A percentile compares a stretch with the other conserved stretches of the same genome.
Evolutionary conservation across 352 stramenopile species (phyloP).

Genomic region (Albugo laibachii): DNA sequence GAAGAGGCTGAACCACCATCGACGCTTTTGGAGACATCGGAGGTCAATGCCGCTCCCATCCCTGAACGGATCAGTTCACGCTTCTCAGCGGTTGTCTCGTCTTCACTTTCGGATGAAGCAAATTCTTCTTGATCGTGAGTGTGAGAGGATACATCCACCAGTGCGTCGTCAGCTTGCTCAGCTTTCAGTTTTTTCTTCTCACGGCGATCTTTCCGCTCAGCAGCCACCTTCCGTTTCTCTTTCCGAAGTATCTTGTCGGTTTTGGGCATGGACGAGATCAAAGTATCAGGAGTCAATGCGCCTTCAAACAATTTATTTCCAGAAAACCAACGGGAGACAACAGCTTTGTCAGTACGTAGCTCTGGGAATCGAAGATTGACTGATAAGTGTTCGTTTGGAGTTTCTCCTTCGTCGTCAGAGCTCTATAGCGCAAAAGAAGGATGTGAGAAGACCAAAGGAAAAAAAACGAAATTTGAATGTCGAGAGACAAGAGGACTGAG

Average conservation of each 20-base stretch:
- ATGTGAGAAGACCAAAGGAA: background rate
- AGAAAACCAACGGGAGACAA: slow-evolving; percentile 64
- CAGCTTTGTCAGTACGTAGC: slow-evolving; percentile 30
- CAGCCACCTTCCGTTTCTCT: slow-evolving; percentile 91
- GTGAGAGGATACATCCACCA: slow-evolving; percentile 25
- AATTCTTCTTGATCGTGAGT: slow-evolving; percentile 25
- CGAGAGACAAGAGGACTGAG: slow-evolving; percentile 65
- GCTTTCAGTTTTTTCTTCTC: slow-evolving; percentile 55
- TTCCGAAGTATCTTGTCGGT: slow-evolving; percentile 97
- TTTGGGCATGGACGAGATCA: slow-evolving; percentile 81
- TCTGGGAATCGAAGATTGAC: slow-evolving; percentile 61
- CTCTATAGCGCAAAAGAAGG: slow-evolving; percentile 25
- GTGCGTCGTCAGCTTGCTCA: slow-evolving; percentile 56
- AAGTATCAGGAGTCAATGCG: slow-evolving; percentile 32
- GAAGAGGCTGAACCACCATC: slow-evolving; percentile 7
- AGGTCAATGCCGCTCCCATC: slow-evolving; percentile 2
- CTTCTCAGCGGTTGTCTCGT: slow-evolving; percentile 28
- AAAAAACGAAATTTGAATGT: slow-evolving; percentile 9
- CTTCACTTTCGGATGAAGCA: slow-evolving; percentile 2
- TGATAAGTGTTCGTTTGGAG: slow-evolving; percentile 36
- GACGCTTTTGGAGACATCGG: background rate
- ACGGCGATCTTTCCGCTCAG: slow-evolving; percentile 80
- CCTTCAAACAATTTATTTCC: slow-evolving; percentile 69
- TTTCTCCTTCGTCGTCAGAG: slow-evolving; percentile 40
- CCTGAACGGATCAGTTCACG: slow-evolving; percentile 18